Conservation (phyloP, 164 flowering plant species). For the Annona squamosa region DNA sequence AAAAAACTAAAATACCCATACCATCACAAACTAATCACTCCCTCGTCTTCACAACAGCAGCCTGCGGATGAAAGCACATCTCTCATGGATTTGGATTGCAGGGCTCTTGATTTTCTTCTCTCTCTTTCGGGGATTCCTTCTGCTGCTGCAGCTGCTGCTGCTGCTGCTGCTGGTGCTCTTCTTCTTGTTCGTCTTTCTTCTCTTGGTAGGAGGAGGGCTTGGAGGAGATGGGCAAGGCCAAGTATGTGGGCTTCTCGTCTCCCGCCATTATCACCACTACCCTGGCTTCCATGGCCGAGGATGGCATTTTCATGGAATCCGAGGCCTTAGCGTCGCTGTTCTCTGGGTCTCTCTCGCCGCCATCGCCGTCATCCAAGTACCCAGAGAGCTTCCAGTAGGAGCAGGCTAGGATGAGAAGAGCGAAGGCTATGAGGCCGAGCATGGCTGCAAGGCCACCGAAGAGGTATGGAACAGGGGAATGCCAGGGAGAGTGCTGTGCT, state of each 20-base stretch:
- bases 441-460: conserved; percentile 82
- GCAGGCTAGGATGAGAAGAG: conserved; percentile 70
- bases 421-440: conserved; percentile 82
- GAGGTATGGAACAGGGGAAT: conserved; percentile 87
- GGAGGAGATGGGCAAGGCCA: conserved; percentile 57
- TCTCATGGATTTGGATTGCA: conserved; percentile 14
- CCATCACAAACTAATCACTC: not conserved
- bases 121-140: conserved; percentile 10
- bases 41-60: not conserved
- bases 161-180: not conserved
- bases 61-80: not conserved
- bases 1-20: not conserved
- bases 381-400: conserved; percentile 83
- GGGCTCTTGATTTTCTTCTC: not conserved
- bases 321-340: conserved; percentile 29
- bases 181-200: conserved; percentile 11
- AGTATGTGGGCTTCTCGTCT: conserved; percentile 45
- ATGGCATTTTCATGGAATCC: conserved; percentile 19
- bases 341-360: conserved; percentile 33
- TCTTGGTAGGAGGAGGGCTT: conserved; percentile 36
- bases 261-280: conserved; percentile 78
- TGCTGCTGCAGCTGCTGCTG: not conserved
- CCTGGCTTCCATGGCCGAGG: conserved; percentile 37
- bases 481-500: conserved; percentile 54
- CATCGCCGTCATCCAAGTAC: conserved; percentile 26